phyloP scores from a whole-genome alignment of 2,329 filamentous ascomycete genomes.

The Hypoxylon sp. region DNA sequence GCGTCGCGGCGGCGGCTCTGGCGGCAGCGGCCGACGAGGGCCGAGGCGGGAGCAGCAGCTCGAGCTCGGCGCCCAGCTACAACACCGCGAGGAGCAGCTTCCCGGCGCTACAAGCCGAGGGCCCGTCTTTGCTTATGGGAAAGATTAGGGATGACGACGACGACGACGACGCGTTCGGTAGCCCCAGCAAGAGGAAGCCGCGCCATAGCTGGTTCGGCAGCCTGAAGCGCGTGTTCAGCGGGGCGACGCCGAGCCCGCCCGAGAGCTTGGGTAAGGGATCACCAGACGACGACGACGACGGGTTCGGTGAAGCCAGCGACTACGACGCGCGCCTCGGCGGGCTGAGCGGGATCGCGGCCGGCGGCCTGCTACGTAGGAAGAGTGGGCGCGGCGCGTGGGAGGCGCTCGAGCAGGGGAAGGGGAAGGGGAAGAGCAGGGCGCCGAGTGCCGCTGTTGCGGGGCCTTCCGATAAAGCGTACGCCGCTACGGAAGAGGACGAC shows the following conservation, averaged over 20 bases:
- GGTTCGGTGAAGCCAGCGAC: constrained; percentile 53
- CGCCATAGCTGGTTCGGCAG: constrained; percentile 76
- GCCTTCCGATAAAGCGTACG: constrained; percentile 1
- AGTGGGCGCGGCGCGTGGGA: constrained; percentile 69
- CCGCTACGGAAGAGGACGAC: constrained; percentile 66
- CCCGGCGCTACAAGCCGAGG: constrained; percentile 64
- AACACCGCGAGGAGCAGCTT: constrained; percentile 68
- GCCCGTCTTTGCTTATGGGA: constrained; percentile 60
- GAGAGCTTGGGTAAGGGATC: constrained; percentile 44
- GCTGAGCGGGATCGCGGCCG: constrained; percentile 58
- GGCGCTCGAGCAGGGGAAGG: constrained; percentile 44
- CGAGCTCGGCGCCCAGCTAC: constrained; percentile 57
- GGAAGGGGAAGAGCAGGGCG: constrained; percentile 34
- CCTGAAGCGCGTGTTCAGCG: constrained; percentile 71
- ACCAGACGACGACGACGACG: constrained; percentile 51
- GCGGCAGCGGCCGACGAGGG: constrained; percentile 46
- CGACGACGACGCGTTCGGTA: constrained; percentile 55
- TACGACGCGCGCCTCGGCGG: constrained; percentile 60
- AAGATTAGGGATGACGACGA: constrained; percentile 45
- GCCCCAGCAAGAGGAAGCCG: constrained; percentile 68
- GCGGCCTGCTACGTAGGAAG: constrained; percentile 63
- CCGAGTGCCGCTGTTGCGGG: neutral
- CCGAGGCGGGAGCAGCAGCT: constrained; percentile 53
- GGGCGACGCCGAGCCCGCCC: constrained; percentile 52
- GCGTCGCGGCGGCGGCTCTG: constrained; percentile 49